Evolutionary conservation across 2,329 filamentous ascomycete genomes (phyloP).

Genomic region (Macrophomina tecta): DNA sequence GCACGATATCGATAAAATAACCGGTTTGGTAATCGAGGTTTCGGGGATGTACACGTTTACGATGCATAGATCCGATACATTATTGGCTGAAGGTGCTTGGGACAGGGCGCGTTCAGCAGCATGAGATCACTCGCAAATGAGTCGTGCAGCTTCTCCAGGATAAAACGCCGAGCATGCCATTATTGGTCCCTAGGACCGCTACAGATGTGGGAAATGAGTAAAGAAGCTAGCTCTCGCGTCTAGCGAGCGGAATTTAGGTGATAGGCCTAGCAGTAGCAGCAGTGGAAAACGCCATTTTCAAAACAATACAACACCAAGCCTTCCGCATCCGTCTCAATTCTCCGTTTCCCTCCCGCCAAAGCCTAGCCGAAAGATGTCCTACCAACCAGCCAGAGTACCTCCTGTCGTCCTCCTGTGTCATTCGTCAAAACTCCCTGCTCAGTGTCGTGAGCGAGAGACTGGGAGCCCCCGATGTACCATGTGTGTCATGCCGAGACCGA

Average conservation of each 20-base stretch:
- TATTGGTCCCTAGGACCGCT: conserved; percentile 18
- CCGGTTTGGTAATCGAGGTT: not conserved
- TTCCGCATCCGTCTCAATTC: conserved; percentile 23
- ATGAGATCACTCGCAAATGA: not conserved
- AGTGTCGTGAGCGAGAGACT: conserved; percentile 14
- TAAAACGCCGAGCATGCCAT: conserved; percentile 25
- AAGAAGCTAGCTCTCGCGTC: conserved; percentile 26
- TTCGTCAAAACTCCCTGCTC: conserved; percentile 23
- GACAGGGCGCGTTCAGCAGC: not conserved
- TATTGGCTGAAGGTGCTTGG: conserved; percentile 1
- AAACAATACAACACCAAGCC: conserved; percentile 27
- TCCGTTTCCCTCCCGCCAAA: conserved; percentile 20
- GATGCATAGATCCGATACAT: conserved; percentile 9
- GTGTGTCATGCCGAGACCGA: conserved; percentile 22
- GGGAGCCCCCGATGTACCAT: conserved; percentile 21
- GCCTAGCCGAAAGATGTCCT: conserved; percentile 23
- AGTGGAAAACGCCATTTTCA: conserved; percentile 23
- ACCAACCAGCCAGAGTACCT: conserved; percentile 22
- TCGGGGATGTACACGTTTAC: not conserved
- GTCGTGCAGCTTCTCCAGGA: conserved; percentile 11
- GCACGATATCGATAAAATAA: conserved; percentile 19
- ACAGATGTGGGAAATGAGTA: conserved; percentile 20
- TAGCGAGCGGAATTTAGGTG: conserved; percentile 26
- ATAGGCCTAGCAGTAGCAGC: conserved; percentile 25
- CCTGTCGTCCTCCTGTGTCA: conserved; percentile 23